phyloP scores from a whole-genome alignment of 805 yeast species.

The Brettanomyces sp. region DNA sequence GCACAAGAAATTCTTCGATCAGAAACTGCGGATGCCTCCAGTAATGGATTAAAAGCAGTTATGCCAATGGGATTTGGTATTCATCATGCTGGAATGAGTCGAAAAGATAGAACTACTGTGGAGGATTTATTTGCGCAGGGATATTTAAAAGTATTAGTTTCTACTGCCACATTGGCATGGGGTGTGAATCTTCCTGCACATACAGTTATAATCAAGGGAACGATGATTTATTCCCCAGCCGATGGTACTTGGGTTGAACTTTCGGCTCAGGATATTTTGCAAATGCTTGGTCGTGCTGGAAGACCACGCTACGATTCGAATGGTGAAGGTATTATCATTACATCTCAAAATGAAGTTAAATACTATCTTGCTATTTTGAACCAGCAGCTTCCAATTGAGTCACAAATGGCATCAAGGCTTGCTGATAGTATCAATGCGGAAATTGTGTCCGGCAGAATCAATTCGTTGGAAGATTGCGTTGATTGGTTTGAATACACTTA shows the following conservation, averaged over 20 bases:
- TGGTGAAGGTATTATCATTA: slow-evolving; percentile 92
- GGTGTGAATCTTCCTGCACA: slow-evolving; percentile 96
- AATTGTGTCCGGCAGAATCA: slow-evolving; percentile 62
- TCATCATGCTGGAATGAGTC: slow-evolving; percentile 84
- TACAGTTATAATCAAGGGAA: slow-evolving; percentile 87
- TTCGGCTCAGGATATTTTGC: slow-evolving; percentile 91
- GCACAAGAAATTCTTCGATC: slow-evolving; percentile 51
- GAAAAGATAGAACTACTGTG: slow-evolving; percentile 62
- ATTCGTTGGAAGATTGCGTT: slow-evolving; percentile 53
- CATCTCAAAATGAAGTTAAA: slow-evolving; percentile 76
- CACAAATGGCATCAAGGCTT: slow-evolving; percentile 63
- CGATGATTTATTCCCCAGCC: slow-evolving; percentile 88
- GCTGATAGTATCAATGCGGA: slow-evolving; percentile 84
- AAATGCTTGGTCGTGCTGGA: slow-evolving; percentile 98
- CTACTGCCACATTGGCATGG: slow-evolving; percentile 94
- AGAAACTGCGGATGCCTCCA: slow-evolving; percentile 51
- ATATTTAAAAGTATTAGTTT: slow-evolving; percentile 69
- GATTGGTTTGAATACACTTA: slow-evolving; percentile 78
- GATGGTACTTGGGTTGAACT: slow-evolving; percentile 81
- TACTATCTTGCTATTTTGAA: slow-evolving; percentile 85
- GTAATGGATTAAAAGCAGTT: slow-evolving; percentile 46
- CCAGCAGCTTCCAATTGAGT: slow-evolving; percentile 87
- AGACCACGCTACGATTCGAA: slow-evolving; percentile 86
- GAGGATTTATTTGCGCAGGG: slow-evolving; percentile 90
- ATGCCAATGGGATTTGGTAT: slow-evolving; percentile 72